Evolutionary conservation across 768 basidiomycete genomes (phyloP).

Genomic region (Sporobolomyces phaffii): DNA sequence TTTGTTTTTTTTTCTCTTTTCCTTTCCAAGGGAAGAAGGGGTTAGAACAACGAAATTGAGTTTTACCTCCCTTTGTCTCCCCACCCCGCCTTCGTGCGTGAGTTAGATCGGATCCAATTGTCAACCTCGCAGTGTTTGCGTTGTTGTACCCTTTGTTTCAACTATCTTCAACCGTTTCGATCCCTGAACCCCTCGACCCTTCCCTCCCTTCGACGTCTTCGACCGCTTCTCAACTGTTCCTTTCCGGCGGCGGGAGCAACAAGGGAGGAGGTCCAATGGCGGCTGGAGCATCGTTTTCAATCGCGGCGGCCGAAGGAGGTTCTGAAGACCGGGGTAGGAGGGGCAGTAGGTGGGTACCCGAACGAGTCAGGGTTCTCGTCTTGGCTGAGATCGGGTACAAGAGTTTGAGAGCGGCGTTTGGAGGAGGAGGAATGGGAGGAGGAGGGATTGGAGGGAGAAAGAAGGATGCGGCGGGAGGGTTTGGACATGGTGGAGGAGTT

Average conservation of each 20-base stretch:
- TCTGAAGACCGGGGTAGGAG: conserved; percentile 27
- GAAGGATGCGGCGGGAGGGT: conserved; percentile 34
- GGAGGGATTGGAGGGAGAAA: conserved; percentile 52
- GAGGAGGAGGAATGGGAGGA: conserved; percentile 54
- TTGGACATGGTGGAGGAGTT: conserved; percentile 17
- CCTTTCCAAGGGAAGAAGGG: no score
- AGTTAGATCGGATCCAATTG: conserved; percentile 42
- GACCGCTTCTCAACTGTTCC: conserved; percentile 54
- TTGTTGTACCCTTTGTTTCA: conserved; percentile 65
- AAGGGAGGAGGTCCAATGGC: no score
- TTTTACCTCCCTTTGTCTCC: conserved; percentile 41
- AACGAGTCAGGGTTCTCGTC: conserved; percentile 70
- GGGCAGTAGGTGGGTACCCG: conserved; percentile 61
- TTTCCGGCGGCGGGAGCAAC: conserved; percentile 52
- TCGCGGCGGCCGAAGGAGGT: conserved; percentile 37
- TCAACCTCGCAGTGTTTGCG: conserved; percentile 76
- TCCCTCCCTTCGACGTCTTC: conserved; percentile 53
- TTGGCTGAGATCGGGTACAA: conserved; percentile 71
- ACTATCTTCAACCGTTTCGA: conserved; percentile 74
- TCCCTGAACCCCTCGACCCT: conserved; percentile 68
- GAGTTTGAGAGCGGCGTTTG: conserved; percentile 52
- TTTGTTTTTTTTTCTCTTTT: no score
- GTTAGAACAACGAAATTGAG: no score
- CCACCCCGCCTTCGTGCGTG: no score
- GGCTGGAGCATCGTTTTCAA: conserved; percentile 30